A percentile compares a stretch with the other conserved stretches of the same genome.
Evolutionary conservation across 441 rosid genomes (phyloP).

Genomic region (Theobroma grandiflorum): DNA sequence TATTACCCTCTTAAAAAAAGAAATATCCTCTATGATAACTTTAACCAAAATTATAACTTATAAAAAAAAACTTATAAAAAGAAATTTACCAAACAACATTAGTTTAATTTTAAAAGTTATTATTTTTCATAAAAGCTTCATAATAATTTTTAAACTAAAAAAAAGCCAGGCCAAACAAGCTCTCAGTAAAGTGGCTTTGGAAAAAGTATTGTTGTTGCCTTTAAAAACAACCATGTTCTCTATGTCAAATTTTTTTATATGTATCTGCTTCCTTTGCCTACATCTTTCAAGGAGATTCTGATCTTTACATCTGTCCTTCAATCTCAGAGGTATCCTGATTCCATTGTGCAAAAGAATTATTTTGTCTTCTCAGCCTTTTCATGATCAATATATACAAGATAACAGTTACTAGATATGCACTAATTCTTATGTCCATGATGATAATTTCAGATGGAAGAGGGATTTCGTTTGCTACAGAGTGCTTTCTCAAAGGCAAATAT

Average conservation of each 20-base stretch:
- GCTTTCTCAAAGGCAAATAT: conserved; percentile 56
- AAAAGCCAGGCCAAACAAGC: too few species aligned
- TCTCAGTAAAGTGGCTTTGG: conserved; percentile 8
- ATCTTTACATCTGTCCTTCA: neutral
- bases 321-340: neutral
- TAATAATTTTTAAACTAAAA: too few species aligned
- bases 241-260: neutral
- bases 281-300: conserved; percentile 14
- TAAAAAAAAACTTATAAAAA: too few species aligned
- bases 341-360: neutral
- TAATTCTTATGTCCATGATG: conserved; percentile 5
- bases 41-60: too few species aligned
- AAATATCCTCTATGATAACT: too few species aligned
- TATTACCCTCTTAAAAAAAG: too few species aligned
- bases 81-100: too few species aligned
- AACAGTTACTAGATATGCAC: neutral
- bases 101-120: too few species aligned
- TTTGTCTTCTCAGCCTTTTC: neutral
- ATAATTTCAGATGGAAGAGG: conserved; percentile 77
- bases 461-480: conserved; percentile 58
- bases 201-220: neutral
- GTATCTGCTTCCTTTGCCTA: neutral
- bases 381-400: neutral
- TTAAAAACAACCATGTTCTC: neutral
- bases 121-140: too few species aligned